These are phyloP conservation scores for Alternaria triticimaculans DNA, from an alignment of 2,329 filamentous ascomycete species.

Conservation along the genomic window DNA sequence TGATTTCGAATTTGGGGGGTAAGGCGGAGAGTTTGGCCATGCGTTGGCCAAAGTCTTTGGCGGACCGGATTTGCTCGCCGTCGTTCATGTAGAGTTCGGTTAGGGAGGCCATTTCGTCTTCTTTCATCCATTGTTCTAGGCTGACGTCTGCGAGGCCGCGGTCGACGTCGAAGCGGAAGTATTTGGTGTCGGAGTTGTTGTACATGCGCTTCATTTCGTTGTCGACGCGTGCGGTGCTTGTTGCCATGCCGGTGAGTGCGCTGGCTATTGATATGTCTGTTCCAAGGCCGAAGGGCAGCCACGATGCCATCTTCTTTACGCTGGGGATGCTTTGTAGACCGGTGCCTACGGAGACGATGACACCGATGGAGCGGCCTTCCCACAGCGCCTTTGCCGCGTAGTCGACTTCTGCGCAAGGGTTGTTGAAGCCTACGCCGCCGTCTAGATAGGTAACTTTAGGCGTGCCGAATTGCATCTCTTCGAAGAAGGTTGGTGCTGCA, in stretches of 20 bases:
- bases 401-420: constrained; percentile 60
- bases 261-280: constrained; percentile 47
- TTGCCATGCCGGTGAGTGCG: constrained; percentile 49
- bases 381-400: constrained; percentile 53
- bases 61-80: constrained; percentile 37
- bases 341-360: constrained; percentile 51
- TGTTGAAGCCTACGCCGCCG: constrained; percentile 58
- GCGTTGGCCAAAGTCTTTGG: constrained; percentile 41
- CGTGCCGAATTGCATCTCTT: constrained; percentile 58
- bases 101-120: constrained; percentile 50
- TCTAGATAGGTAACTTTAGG: constrained; percentile 58
- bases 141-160: constrained; percentile 48
- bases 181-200: constrained; percentile 43
- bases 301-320: constrained; percentile 45
- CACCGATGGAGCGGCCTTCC: constrained; percentile 45
- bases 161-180: constrained; percentile 51
- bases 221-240: constrained; percentile 47
- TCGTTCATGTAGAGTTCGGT: constrained; percentile 51
- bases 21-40: constrained; percentile 47
- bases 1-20: constrained; percentile 46
- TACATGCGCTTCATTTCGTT: constrained; percentile 53
- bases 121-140: constrained; percentile 52
- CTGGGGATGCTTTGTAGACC: constrained; percentile 48
- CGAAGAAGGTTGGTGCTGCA: constrained; percentile 59
- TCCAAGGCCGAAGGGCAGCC: constrained; percentile 50